Evolutionary conservation across 139 green algal genomes (phyloP).

Genomic region (Diplosphaera chodatii): DNA sequence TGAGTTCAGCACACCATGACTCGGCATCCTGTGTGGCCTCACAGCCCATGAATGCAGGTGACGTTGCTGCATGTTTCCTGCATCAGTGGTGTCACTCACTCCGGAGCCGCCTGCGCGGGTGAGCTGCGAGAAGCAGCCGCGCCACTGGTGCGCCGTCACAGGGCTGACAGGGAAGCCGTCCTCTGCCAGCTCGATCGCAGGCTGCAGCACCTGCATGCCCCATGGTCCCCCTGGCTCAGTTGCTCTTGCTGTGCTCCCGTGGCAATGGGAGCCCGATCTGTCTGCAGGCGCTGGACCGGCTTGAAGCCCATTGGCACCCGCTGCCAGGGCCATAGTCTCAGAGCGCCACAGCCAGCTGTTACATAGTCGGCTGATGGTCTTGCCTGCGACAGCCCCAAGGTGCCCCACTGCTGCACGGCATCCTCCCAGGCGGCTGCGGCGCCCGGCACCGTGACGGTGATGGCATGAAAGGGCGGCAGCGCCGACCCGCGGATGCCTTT

Average conservation of each 20-base stretch:
- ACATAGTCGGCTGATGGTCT: no score
- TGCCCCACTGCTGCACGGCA: constrained; percentile 39
- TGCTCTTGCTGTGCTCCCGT: no score
- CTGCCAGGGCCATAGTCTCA: neutral
- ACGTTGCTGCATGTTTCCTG: no score
- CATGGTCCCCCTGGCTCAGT: no score
- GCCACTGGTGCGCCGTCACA: constrained; percentile 48
- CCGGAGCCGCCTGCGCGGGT: neutral
- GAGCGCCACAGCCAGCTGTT: no score
- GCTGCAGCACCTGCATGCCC: constrained; percentile 52
- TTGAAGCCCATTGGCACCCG: no score
- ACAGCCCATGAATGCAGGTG: no score
- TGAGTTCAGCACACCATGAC: no score
- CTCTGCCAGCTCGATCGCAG: constrained; percentile 64
- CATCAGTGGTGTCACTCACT: no score
- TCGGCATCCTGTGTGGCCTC: no score
- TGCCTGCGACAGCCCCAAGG: constrained; percentile 30
- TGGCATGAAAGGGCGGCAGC: constrained; percentile 27
- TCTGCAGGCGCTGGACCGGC: no score
- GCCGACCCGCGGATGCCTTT: constrained; percentile 20
- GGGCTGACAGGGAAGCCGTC: constrained; percentile 51
- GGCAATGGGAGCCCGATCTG: no score
- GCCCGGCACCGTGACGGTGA: constrained; percentile 50
- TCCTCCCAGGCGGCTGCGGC: constrained; percentile 54
- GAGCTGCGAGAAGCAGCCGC: constrained; percentile 11